Evolutionary conservation across 192 early-diverging fungal genomes (phyloP).

Genomic region (Podila epigama): DNA sequence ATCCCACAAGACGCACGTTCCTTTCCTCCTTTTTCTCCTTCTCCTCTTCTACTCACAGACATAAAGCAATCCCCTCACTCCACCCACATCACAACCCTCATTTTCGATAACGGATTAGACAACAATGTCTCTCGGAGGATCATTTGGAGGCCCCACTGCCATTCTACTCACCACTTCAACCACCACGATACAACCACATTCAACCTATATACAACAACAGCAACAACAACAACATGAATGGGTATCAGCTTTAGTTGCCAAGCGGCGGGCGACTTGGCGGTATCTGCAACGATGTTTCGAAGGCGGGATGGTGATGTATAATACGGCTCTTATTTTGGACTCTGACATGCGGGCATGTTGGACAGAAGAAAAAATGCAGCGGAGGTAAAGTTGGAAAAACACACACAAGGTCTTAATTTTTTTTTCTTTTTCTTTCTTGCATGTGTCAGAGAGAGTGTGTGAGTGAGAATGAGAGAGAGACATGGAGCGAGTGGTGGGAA

Average conservation of each 20-base stretch:
- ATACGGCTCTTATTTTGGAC: conserved; percentile 24
- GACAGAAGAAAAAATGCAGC: conserved; percentile 36
- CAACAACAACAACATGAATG: conserved; percentile 22
- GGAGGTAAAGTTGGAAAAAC: conserved; percentile 14
- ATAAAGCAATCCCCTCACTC: too few species aligned
- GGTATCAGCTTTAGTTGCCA: conserved; percentile 1
- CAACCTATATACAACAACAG: neutral
- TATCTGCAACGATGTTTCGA: conserved; percentile 13
- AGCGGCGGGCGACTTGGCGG: conserved; percentile 9
- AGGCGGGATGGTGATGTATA: conserved; percentile 36
- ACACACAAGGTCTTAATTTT: neutral
- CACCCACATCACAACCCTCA: neutral
- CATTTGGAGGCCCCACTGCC: too few species aligned
- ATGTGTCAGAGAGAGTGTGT: too few species aligned
- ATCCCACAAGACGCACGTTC: neutral
- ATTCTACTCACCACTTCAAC: too few species aligned
- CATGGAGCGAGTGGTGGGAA: too few species aligned
- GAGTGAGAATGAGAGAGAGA: too few species aligned
- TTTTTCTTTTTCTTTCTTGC: too few species aligned
- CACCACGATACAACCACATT: neutral
- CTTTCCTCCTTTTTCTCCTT: neutral
- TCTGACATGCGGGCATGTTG: conserved; percentile 22
- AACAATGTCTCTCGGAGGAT: too few species aligned
- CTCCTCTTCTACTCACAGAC: neutral
- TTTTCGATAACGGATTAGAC: neutral